Evolutionary conservation across 1,284 basidiomycete species (phyloP), one percentile per base, ranked within the genome.

Genomic region (Heliocybe sulcata): DNA sequence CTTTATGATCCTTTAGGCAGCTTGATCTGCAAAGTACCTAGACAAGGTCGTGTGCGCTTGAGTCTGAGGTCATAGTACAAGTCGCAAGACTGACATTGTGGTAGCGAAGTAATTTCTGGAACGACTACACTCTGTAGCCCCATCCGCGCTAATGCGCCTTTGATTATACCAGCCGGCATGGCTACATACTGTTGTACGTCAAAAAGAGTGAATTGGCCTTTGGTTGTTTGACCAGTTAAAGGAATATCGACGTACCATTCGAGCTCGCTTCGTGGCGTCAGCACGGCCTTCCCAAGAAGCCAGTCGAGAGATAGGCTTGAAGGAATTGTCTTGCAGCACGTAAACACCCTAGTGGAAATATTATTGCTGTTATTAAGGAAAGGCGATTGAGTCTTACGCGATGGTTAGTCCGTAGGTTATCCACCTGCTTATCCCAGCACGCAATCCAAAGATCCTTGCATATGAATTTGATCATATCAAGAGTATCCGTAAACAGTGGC

Each of bases 371-470:
- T 25, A 47, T 48, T 22, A 23, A 27, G 16, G 22, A 22, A 48
- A 1, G 6, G 9, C 26, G 53, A 23, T 11, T 49, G 35, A 14
- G 26, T 67, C 75, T 23, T 65, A 93, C 93, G 52, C 93, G 76
- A 69, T 97, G 94, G 68, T 98, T 98, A 9, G 94, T 98, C 49
- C 94, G 81, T 50, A 98, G 73, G 67, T 97, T 97, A 67, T 98
- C 94, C 1, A 97, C 92, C 68, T 97, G 95, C 66, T 96, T 95
- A 56, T 92, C 89, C 89, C 89, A 94, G 55, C 85, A 85, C 2
- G 85, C 79, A 0, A 79, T 77, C 92, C 92, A 94, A n/a, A 97
- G 74, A 59, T 98, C 94, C 67, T 98, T 98, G 75, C 94, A 98
- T 58, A 98, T 80, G 65, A 97, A 97, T 69, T 98, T 98, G 72